Base-by-base conservation (phyloP, 2,329 filamentous ascomycete species). In the Ascochyta pisi region DNA sequence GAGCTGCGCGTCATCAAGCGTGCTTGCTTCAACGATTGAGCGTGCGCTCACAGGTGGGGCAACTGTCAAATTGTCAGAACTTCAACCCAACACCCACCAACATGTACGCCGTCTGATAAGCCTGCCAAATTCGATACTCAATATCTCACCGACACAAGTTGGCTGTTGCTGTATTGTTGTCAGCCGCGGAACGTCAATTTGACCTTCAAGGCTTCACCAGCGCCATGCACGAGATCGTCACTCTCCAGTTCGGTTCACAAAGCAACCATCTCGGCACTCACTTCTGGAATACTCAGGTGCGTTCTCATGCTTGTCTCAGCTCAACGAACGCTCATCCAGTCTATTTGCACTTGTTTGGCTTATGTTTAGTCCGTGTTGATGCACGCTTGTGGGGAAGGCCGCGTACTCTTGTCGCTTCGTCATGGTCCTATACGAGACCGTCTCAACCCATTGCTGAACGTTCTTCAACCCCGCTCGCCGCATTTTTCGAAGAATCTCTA, bases 241-340 rank as follows among this genome's bases (percentile, higher is more conserved):
- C 94, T 0, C 81, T 99, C 41, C 95, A 99, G 81, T 87, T 98
- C 57, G 95, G 95, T 39, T 89, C 96, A 73, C 88, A 90, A 72
- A 93, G 90, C 74, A 99, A 99, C 76, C 96, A 97, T 70, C 80
- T 96, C 22, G 93, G 90, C 27, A 96, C 93, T 0, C 95, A 99
- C 79, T 99, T 97, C 76, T 99, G 95, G 95, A 99, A 99, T 69
- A 83, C 90, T 6, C 94, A 96, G 82, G 91, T 91, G 75, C 55
- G 68, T 51, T 22, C 44, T 62, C 31, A 15, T 29, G 8, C 13
- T 5, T 39, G 27, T 33, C 35, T 46, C 24, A 15, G 5, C 24
- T 44, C 27, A 49, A 37, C 33, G 8, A 22, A 19, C 33, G 35
- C 22, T 23, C 12, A 9, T 19, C 16, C 13, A 34, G 24, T 44